phyloP scores from a whole-genome alignment of 2,329 filamentous ascomycete genomes.

The Clarireedia monteithiana region DNA sequence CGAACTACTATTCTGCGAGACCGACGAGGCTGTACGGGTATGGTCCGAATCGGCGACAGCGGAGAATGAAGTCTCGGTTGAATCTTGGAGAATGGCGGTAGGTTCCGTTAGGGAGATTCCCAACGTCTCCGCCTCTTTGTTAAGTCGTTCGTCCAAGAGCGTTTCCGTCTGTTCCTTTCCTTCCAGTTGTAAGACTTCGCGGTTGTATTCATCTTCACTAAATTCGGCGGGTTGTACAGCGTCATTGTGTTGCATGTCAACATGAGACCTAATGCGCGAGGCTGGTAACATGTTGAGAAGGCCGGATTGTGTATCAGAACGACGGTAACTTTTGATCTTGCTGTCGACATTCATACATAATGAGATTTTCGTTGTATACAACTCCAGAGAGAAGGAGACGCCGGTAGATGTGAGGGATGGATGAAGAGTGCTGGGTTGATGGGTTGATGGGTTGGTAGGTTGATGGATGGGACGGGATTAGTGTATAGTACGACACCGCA shows the following conservation, averaged over 20 bases:
- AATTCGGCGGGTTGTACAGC: slow-evolving; percentile 13
- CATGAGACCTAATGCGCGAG: slow-evolving; percentile 8
- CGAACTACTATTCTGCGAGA: slow-evolving; percentile 21
- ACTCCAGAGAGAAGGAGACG: no score
- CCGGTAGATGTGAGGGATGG: no score
- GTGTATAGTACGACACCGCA: background rate
- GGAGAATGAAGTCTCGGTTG: slow-evolving; percentile 14
- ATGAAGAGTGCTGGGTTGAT: no score
- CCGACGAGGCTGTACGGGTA: slow-evolving; percentile 22
- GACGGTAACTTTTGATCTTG: background rate
- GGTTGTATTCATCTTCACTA: slow-evolving; percentile 23
- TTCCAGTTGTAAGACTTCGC: slow-evolving; percentile 26
- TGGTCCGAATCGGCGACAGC: slow-evolving; percentile 19
- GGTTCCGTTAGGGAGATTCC: slow-evolving; percentile 23
- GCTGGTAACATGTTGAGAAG: slow-evolving; percentile 6
- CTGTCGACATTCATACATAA: slow-evolving; percentile 8
- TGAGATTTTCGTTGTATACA: background rate
- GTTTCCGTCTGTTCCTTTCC: slow-evolving; percentile 20
- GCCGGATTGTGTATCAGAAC: background rate
- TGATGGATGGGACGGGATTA: background rate
- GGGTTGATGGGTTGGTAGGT: background rate
- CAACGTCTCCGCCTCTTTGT: slow-evolving; percentile 21
- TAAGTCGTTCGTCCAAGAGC: slow-evolving; percentile 19
- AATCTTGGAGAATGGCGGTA: slow-evolving; percentile 5
- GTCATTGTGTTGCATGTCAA: slow-evolving; percentile 7